Percentiles rank a stretch among this genome's conserved stretches.
phyloP scores from a whole-genome alignment of 1,284 basidiomycete species.

The Sanghuangporus sanghuang region DNA sequence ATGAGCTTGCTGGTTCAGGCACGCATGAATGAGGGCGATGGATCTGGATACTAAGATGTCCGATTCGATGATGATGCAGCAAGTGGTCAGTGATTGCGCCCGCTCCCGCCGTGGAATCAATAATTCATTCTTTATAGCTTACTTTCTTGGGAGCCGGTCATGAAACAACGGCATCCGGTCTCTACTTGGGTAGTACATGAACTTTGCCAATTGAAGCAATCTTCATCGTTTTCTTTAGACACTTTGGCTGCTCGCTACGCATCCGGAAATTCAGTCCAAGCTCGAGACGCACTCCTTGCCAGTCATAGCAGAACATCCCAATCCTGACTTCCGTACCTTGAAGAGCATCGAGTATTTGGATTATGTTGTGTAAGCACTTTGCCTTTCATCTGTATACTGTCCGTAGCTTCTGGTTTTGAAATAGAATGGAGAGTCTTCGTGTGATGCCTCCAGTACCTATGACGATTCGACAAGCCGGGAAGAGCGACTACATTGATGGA shows the following conservation, averaged over 20 bases:
- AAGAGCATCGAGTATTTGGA: constrained; percentile 44
- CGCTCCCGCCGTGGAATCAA: too few relatives aligned
- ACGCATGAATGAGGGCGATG: constrained; percentile 28
- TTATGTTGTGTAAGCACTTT: constrained; percentile 37
- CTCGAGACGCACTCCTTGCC: constrained; percentile 39
- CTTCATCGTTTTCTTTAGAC: constrained; percentile 23
- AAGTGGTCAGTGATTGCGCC: constrained; percentile 33
- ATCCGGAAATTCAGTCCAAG: constrained; percentile 33
- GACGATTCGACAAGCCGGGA: constrained; percentile 38
- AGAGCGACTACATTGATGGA: constrained; percentile 40
- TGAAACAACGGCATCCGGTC: constrained; percentile 45
- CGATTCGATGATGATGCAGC: constrained; percentile 44
- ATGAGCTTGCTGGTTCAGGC: constrained; percentile 45
- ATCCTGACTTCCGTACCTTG: constrained; percentile 40
- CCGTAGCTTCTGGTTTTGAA: background rate
- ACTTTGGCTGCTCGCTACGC: constrained; percentile 34
- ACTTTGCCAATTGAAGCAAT: background rate
- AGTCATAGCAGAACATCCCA: constrained; percentile 30
- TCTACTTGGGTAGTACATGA: constrained; percentile 37
- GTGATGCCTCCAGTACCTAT: constrained; percentile 42
- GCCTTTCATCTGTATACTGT: background rate
- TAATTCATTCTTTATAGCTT: constrained; percentile 27
- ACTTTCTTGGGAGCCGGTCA: constrained; percentile 50
- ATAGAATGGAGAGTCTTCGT: constrained; percentile 35
- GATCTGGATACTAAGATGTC: constrained; percentile 35